Evolutionary conservation across 352 stramenopile species (phyloP), one percentile per base, ranked within the genome.

Genomic region (Phytopythium ostracodes): DNA sequence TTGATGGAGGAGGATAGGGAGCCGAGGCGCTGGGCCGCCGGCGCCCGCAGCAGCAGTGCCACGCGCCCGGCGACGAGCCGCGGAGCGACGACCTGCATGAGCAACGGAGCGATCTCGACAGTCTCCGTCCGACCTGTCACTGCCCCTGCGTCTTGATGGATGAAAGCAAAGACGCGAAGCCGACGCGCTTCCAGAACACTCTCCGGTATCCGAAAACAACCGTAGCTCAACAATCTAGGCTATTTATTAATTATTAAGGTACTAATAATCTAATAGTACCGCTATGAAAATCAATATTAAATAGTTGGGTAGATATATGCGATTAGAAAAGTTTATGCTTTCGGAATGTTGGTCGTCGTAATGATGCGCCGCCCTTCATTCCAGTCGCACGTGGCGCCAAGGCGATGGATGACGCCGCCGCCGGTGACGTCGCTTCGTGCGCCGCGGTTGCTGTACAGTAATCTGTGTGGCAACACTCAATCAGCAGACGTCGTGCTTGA

Each of bases 401-500:
- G 29, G 29, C 7, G 29, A 33, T 33, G 29, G 1, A 20, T 43
- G 50, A 43, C 24, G 50, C 10, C 24, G 52, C 29, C 25, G 56
- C 18, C 14, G 18, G 2, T 24, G 12, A 60, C 24, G 24, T 25
- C 64, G 43, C 43, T 33, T 7, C 29, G 29, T 33, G 29, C 29
- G 29, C 7, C 7, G 29, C 29, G 29, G 4, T 33, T 7, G n/a
- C n/a, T n/a, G n/a, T n/a, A n/a, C n/a, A n/a, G n/a, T n/a, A n/a
- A n/a, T n/a, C n/a, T n/a, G n/a, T n/a, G n/a, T n/a, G n/a, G n/a
- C n/a, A n/a, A n/a, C 42, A 4, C 18, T 11, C 25, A 4, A 27
- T 51, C 40, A 72, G 42, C 22, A 62, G 12, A 69, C 47, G 12
- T 72, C 62, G 56, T 70, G 56, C 64, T 82, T 82, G 59, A 77